Evolutionary conservation across 1,284 basidiomycete species (phyloP).

Genomic region (Erythrobasidium hasegawianum): DNA sequence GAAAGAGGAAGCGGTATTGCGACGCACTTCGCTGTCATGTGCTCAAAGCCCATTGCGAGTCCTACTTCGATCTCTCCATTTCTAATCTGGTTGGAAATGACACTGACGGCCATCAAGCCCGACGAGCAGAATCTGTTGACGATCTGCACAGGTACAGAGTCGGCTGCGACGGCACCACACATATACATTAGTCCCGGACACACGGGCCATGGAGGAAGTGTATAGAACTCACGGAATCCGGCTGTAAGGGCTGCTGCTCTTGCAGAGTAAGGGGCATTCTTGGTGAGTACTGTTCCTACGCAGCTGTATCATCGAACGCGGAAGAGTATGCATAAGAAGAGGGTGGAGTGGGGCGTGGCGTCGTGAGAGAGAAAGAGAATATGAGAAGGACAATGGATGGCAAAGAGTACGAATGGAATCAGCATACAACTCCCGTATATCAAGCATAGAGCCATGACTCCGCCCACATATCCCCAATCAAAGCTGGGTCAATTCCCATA

Average conservation of each 20-base stretch:
- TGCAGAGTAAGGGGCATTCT: constrained; percentile 53
- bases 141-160: constrained; percentile 66
- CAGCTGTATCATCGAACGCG: too few species aligned
- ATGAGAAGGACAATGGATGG: too few species aligned
- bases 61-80: constrained; percentile 79
- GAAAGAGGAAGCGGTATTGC: constrained; percentile 53
- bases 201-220: too few species aligned
- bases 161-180: constrained; percentile 52
- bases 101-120: constrained; percentile 52
- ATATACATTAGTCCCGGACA: too few species aligned
- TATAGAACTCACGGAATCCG: constrained; percentile 61
- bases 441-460: too few species aligned
- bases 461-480: constrained; percentile 62
- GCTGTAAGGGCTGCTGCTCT: constrained; percentile 72
- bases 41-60: constrained; percentile 76
- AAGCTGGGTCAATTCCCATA: constrained; percentile 28
- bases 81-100: constrained; percentile 74
- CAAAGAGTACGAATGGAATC: too few species aligned
- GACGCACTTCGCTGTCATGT: constrained; percentile 58
- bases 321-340: too few species aligned
- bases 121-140: constrained; percentile 59
- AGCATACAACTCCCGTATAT: too few species aligned
- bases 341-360: not conserved
- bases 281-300: constrained; percentile 55
- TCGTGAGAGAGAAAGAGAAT: too few species aligned